These are phyloP conservation scores for Fusarium compactum DNA, from an alignment of 2,329 filamentous ascomycete species.

Conservation along the genomic window DNA sequence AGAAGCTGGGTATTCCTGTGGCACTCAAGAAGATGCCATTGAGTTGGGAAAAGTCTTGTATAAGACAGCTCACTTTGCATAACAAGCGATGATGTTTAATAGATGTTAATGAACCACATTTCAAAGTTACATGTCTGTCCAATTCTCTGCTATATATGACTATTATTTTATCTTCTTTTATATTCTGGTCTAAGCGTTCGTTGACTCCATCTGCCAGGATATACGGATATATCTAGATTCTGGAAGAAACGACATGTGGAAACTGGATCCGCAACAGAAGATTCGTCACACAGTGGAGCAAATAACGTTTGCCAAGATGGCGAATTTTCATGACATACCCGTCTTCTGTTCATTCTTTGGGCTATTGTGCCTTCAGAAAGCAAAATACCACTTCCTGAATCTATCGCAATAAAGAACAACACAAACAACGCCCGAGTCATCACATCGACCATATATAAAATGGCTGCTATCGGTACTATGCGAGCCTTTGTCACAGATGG, in stretches of 20 bases:
- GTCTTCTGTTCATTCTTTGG: accelerated
- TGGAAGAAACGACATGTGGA: not conserved
- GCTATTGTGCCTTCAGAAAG: accelerated
- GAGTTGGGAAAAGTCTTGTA: constrained; percentile 5
- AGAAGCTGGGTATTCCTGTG: constrained; percentile 6
- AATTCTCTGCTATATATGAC: too few relatives aligned
- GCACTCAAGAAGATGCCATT: constrained; percentile 2
- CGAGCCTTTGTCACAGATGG: constrained; percentile 16
- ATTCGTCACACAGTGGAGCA: not conserved
- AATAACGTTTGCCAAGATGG: not conserved
- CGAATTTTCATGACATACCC: not conserved
- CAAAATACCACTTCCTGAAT: not conserved
- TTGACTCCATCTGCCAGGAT: not conserved
- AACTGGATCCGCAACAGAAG: not conserved
- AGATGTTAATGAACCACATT: constrained; percentile 25
- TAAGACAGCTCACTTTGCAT: constrained; percentile 29
- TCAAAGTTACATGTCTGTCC: not conserved
- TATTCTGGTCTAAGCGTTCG: not conserved
- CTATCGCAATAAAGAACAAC: accelerated
- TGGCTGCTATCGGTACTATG: constrained; percentile 6
- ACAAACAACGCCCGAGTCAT: accelerated
- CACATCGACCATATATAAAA: not conserved
- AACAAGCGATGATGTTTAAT: constrained; percentile 27
- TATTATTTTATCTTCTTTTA: accelerated
- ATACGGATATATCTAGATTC: not conserved